Evolutionary conservation across 2,329 filamentous ascomycete genomes (phyloP).

Genomic region (Exophiala calicioides): DNA sequence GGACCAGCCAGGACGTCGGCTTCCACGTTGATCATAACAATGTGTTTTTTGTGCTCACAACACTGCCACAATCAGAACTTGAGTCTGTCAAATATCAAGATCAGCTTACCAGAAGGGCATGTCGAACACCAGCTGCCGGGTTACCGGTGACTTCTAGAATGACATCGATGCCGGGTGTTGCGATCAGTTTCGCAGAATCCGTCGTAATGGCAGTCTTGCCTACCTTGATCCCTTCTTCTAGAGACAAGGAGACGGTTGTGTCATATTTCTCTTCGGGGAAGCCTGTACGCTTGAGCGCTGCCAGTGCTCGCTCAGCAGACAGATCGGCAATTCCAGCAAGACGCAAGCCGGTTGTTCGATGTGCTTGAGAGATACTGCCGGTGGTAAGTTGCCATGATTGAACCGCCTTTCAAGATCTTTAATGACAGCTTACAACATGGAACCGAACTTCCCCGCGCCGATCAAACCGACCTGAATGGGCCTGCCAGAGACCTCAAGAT

Average conservation of each 20-base stretch:
- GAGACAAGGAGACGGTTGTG: slow-evolving; percentile 9
- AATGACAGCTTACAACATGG: slow-evolving; percentile 41
- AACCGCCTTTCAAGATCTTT: background rate
- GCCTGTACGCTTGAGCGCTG: slow-evolving; percentile 42
- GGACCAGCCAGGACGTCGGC: slow-evolving; percentile 49
- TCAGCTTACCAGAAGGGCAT: slow-evolving; percentile 47
- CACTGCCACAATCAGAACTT: no score
- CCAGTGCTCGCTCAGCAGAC: slow-evolving; percentile 43
- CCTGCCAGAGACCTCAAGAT: slow-evolving; percentile 42
- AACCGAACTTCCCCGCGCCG: slow-evolving; percentile 51
- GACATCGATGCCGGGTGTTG: slow-evolving; percentile 47
- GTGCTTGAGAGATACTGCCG: slow-evolving; percentile 47
- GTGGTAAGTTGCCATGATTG: no score
- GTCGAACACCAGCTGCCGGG: slow-evolving; percentile 46
- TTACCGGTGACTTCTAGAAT: slow-evolving; percentile 49
- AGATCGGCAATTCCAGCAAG: slow-evolving; percentile 49
- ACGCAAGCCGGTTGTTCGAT: slow-evolving; percentile 46
- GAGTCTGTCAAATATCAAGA: no score
- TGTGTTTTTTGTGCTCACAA: slow-evolving; percentile 52
- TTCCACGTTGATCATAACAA: slow-evolving; percentile 53
- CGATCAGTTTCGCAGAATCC: slow-evolving; percentile 46
- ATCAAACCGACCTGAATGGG: slow-evolving; percentile 49
- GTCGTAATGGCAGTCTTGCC: slow-evolving; percentile 48
- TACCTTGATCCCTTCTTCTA: slow-evolving; percentile 44
- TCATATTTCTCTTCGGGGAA: slow-evolving; percentile 12